phyloP scores from a whole-genome alignment of 2,329 filamentous ascomycete species.

The Thelonectria olida region DNA sequence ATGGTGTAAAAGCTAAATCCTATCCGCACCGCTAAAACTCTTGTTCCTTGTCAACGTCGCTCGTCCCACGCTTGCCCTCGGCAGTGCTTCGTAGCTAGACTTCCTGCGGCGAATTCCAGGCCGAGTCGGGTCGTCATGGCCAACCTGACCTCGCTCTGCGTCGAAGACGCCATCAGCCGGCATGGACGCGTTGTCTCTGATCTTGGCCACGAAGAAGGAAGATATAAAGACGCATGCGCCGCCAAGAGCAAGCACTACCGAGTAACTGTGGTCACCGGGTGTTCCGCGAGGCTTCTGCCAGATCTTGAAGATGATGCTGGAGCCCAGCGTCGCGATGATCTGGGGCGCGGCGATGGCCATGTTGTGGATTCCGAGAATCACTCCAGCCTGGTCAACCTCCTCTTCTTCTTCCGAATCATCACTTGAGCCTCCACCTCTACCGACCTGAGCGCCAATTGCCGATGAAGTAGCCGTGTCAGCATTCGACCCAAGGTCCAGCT shows the following conservation, averaged over 20 bases:
- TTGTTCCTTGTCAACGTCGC: conserved; percentile 58
- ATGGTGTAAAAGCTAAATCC: conserved; percentile 28
- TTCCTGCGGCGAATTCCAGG: conserved; percentile 45
- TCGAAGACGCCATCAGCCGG: conserved; percentile 51
- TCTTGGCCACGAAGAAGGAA: conserved; percentile 74
- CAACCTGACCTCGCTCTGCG: conserved; percentile 55
- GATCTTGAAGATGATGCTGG: conserved; percentile 83
- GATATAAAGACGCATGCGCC: conserved; percentile 81
- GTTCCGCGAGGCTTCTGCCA: conserved; percentile 88
- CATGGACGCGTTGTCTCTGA: conserved; percentile 66
- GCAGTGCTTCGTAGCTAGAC: conserved; percentile 52
- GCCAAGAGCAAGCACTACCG: conserved; percentile 85
- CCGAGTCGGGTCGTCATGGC: conserved; percentile 36
- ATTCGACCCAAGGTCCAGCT: conserved; percentile 21
- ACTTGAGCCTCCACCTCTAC: conserved; percentile 24
- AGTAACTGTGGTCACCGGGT: conserved; percentile 86
- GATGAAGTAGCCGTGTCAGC: conserved; percentile 22
- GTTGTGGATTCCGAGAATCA: conserved; percentile 95
- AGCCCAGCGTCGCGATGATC: conserved; percentile 86
- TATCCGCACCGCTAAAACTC: conserved; percentile 60
- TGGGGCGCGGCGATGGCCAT: conserved; percentile 93
- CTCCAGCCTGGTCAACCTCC: conserved; percentile 80
- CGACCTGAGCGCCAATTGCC: conserved; percentile 16
- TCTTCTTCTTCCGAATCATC: conserved; percentile 56
- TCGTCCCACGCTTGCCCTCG: conserved; percentile 55